Evolutionary conservation across 2,329 filamentous ascomycete genomes (phyloP), one percentile per base, ranked within the genome.

Genomic region (Epichloe elymi): DNA sequence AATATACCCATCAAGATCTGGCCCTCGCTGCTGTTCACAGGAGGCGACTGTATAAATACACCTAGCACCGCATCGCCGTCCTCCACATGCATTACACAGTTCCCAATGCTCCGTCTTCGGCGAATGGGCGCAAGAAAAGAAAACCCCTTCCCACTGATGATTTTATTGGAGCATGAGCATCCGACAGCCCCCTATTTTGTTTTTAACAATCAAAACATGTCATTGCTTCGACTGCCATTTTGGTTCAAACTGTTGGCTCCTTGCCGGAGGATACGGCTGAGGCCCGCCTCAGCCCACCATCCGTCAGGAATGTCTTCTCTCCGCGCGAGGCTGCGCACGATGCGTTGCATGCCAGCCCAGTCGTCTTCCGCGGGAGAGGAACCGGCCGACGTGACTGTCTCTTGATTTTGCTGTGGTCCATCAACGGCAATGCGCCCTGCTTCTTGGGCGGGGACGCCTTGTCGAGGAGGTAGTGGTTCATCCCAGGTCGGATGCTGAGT

Each of bases 251-350:
- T 14, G 20, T 45, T 30, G 50, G 58, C 63, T 40, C 63, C 63
- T 46, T 58, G 61, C 37, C 61, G 61, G 50, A 80, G 66, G 14
- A 74, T 82, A 55, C 82, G 77, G 60, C 74, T 82, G 56, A 87
- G 73, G 41, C 84, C 84, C 53, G 76, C 82, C 59, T 79, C 76
- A 53, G 79, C 79, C 88, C 88, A 94, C 81, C 85, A 90, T 56
- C 88, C 82, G 54, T 93, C 86, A 0, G 86, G 85, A 50, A 93
- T 84, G 58, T 90, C 85, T 60, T 87, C 78, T 23, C 86, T 73
- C 17, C 78, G 75, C 36, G 83, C 80, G 50, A 94, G 73, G 42
- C 80, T 76, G 57, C 83, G 80, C 37, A 93, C 74, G 45, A 94
- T 84, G 48, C 75, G 74, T 58, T 86, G 83, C 76, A 90, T 84